Evolutionary conservation across 1,284 basidiomycete species (phyloP).

Genomic region (Trichosporon sp.): DNA sequence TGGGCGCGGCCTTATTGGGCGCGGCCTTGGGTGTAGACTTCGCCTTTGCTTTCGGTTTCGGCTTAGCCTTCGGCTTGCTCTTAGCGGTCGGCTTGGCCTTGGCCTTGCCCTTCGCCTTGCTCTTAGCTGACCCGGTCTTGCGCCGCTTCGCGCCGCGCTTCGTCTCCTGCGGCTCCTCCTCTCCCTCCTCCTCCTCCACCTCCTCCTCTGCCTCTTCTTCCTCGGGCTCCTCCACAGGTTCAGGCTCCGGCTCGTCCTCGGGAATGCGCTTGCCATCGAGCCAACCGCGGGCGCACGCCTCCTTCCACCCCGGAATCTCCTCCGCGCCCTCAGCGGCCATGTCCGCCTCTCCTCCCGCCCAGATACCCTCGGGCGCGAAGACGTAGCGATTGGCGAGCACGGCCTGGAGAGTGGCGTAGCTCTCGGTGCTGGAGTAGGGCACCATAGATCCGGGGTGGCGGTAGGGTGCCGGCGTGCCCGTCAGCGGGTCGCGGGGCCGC

Average conservation of each 20-base stretch:
- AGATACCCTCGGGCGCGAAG: constrained; percentile 43
- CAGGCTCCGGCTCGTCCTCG: constrained; percentile 24
- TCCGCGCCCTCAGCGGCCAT: constrained; percentile 42
- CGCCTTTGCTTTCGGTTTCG: constrained; percentile 10
- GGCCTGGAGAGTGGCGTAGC: constrained; percentile 54
- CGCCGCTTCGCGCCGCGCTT: constrained; percentile 2
- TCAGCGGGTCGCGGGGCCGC: constrained; percentile 57
- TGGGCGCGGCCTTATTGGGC: background rate
- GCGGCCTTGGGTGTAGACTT: constrained; percentile 18
- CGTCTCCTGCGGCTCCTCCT: background rate
- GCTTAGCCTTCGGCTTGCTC: constrained; percentile 7
- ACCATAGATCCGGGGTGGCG: constrained; percentile 58
- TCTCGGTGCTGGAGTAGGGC: constrained; percentile 56
- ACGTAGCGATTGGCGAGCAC: constrained; percentile 42
- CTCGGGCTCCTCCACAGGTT: constrained; percentile 25
- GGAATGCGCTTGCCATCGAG: constrained; percentile 35
- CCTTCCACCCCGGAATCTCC: constrained; percentile 44
- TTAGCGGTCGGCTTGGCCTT: constrained; percentile 10
- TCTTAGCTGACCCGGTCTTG: background rate
- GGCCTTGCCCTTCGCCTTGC: background rate
- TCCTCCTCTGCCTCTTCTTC: constrained; percentile 29
- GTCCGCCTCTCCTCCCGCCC: constrained; percentile 50
- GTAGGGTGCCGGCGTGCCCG: constrained; percentile 59
- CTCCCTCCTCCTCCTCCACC: constrained; percentile 23
- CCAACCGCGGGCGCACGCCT: constrained; percentile 46